Evolutionary conservation across 2,329 filamentous ascomycete species (phyloP), one percentile per base, ranked within the genome.

Genomic region (Hypoxylon sp.): DNA sequence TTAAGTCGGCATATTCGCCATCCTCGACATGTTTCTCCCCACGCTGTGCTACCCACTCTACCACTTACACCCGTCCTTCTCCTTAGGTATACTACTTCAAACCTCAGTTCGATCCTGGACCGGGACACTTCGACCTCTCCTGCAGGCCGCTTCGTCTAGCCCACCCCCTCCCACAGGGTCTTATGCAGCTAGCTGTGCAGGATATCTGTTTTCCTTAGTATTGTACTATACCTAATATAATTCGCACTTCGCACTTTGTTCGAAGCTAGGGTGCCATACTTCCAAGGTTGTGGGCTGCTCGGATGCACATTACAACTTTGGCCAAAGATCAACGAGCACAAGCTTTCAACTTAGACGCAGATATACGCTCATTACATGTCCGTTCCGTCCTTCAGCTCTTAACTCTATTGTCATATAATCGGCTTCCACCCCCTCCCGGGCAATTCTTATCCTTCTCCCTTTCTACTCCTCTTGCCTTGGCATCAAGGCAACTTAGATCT

Each of bases 121-220:
- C 62, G 63, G 67, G 61, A 58, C 65, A 61, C 58, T 63, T 63
- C 53, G 39, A 57, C 45, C 29, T 67, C 61, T 68, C 67, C 67
- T 71, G 69, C 69, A 71, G 62, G 63, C 62, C 59, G 69, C 60
- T 69, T 62, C 63, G 57, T 61, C 67, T 56, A 67, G 69, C 59
- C 58, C 57, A 41, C 59, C 54, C 53, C 46, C 52, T 63, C 61
- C 59, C 59, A 46, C 68, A 70, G 61, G 67, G 63, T 57, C 63
- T 56, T 67, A 54, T 69, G 53, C 58, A 69, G 56, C 63, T 65
- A 62, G 54, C 58, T 58, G 58, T 61, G 41, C 45, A 65, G 61
- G 61, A 60, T 60, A 56, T 55, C 34, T 29, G 25, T 43, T 53
- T 29, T 37, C 8, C 59, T 34, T 46, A 23, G 51, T 54, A 43